A percentile compares a stretch with the other conserved stretches of the same genome.
These are phyloP conservation scores for Spathaspora girioi DNA, from an alignment of 805 yeast species.

Conservation along the genomic window DNA sequence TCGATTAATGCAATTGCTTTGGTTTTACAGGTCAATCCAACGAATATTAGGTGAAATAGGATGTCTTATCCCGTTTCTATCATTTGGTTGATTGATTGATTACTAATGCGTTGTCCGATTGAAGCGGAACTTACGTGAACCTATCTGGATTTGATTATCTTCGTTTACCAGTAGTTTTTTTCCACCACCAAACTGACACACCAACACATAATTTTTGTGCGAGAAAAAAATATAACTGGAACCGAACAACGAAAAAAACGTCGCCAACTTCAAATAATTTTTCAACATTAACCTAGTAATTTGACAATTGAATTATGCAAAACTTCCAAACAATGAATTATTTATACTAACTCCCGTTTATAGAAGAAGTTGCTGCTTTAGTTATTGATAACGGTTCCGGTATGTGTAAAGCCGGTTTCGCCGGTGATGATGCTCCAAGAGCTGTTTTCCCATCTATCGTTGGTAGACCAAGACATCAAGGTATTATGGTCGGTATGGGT, in stretches of 20 bases:
- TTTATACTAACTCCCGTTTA: constrained; percentile 17
- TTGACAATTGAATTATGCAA: not conserved
- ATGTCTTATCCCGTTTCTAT: not conserved
- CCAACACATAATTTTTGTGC: not conserved
- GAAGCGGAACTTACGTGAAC: not conserved
- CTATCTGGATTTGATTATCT: not conserved
- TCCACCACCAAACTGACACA: not conserved
- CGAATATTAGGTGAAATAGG: not conserved
- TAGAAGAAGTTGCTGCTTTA: constrained; percentile 51
- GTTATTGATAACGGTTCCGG: constrained; percentile 99
- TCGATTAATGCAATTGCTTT: not conserved
- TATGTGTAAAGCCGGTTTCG: constrained; percentile 99
- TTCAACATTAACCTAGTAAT: not conserved
- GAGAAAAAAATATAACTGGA: not conserved
- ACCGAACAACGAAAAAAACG: not conserved
- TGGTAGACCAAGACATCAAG: constrained; percentile 99
- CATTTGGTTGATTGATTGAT: not conserved
- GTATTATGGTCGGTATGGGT: constrained; percentile 99
- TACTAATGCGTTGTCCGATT: not conserved
- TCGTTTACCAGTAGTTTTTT: not conserved
- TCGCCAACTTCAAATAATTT: not conserved
- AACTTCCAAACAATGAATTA: not conserved
- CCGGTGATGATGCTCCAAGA: constrained; percentile 99
- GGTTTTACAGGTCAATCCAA: not conserved
- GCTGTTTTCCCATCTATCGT: constrained; percentile 99